Evolutionary conservation across 805 yeast species (phyloP), one percentile per base, ranked within the genome.

Genomic region (Schizosaccharomyces osmophilus): DNA sequence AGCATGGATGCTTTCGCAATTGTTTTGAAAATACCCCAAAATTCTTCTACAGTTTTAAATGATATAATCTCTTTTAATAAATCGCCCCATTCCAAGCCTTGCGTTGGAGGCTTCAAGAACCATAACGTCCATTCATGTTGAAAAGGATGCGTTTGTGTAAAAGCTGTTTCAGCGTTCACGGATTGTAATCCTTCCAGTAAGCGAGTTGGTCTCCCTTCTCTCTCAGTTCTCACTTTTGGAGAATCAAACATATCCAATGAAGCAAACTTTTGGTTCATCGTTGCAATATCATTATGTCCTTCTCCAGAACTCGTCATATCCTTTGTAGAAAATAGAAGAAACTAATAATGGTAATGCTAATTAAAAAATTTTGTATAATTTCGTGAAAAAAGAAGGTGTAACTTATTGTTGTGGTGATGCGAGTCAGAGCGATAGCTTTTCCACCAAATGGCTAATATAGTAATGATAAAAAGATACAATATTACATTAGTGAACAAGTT

Each of bases 1-100:
- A 93, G 79, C 71, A 88, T 95, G 65, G 82, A 81, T 61, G 95
- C 95, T 68, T 82, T 82, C 66, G 97, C 97, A 68, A 93, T 83
- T 55, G 94, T 85, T 74, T 93, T 89, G 78, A 82, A 85, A 66
- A 90, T 84, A 31, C 97, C 98, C 98, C 98, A 93, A 77, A 93
- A 93, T 73, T 90, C 97, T 77, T 93, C 98, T 61, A 93, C 97
- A n/a, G 95, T 82, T 62, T 82, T 79, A 68, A 93, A 87, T 29
- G 94, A 81, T 67, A 88, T 90, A 61, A 93, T 94, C 63, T 95
- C 94, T 76, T 88, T 88, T 70, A 93, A 79, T 66, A 88, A 79
- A 69, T 89, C 95, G 62, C 87, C 80, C 97, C 97, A 90, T 68
- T 87, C 82, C 74, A 87, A 95, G 66, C 76, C 76, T 69, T 82